Evolutionary conservation across 345 rosid genomes (phyloP).

Genomic region (Raphanus raphanistrum): DNA sequence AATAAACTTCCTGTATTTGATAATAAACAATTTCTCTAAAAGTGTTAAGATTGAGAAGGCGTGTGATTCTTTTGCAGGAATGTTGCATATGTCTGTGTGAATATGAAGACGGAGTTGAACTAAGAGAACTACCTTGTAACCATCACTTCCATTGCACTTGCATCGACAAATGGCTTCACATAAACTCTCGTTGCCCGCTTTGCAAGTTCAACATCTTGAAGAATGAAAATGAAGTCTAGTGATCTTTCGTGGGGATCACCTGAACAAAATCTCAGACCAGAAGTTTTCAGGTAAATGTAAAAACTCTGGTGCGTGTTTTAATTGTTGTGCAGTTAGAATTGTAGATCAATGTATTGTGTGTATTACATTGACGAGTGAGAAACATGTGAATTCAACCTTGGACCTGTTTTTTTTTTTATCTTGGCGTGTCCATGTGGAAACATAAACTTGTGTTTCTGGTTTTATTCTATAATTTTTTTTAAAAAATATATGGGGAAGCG

Average conservation of each 20-base stretch:
- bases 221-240: slow-evolving; percentile 70
- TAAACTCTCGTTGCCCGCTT: slow-evolving; percentile 91
- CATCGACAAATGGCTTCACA: slow-evolving; percentile 89
- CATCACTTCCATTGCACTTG: slow-evolving; percentile 94
- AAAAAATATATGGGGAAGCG: background rate
- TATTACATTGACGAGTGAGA: background rate
- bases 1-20: background rate
- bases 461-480: background rate
- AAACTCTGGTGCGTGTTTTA: slow-evolving; percentile 18
- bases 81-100: slow-evolving; percentile 95
- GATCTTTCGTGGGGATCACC: background rate
- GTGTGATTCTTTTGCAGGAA: slow-evolving; percentile 49
- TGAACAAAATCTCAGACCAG: slow-evolving; percentile 2
- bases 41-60: background rate
- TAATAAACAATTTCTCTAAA: background rate
- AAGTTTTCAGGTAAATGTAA: slow-evolving; percentile 20
- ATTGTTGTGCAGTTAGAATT: slow-evolving; percentile 22
- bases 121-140: slow-evolving; percentile 87
- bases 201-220: slow-evolving; percentile 92
- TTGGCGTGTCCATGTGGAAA: slow-evolving; percentile 4
- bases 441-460: background rate
- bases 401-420: background rate
- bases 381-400: slow-evolving; percentile 7
- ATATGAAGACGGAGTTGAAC: slow-evolving; percentile 88
- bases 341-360: slow-evolving; percentile 1